Evolutionary conservation across 306 rosid species (phyloP), one percentile per base, ranked within the genome.

Genomic region (Morella rubra): DNA sequence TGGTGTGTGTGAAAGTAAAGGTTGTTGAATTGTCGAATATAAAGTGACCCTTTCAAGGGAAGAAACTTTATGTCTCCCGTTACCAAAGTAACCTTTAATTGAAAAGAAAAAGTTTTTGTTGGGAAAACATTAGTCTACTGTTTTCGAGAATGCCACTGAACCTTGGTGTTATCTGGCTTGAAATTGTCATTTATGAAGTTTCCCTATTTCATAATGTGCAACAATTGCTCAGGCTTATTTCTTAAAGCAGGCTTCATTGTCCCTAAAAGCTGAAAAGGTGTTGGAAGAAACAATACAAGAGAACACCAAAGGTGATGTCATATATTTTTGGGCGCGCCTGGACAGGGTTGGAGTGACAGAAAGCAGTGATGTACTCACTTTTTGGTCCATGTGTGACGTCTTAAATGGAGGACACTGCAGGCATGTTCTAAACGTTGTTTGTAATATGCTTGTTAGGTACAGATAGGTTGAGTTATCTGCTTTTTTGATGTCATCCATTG

Each of bases 351-450:
- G 79, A 71, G 83, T 78, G 71, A 75, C 45, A 19, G 82, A 84
- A 82, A 84, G 78, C 73, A 83, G 82, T 71, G 81, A 84, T 76
- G 89, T 87, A 27, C 92, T 86, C 74, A 88, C 96, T 19, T 95
- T 92, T 87, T 95, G 99, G 99, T 88, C 96, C 16, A 84, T 83
- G 85, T 95, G 99, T 76, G 99, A 95, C 86, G 84, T 95, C 86
- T 87, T 90, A 77, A 95, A 95, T 73, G 89, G 91, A 70, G 99
- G 99, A 78, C 85, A 89, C 77, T 92, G 99, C 93, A 89, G 99
- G 97, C 90, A 89, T 62, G 20, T 73, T 15, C 45, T 79, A 49
- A 37, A 55, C 37, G 45, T 44, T 49, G 55, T 54, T 66, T 20
- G 16, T 1, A 24, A 11, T 45, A 20, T n/a, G 18, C 5, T 20